Conservation (phyloP, 1,284 basidiomycete genomes). For the Fomitopsis palustris region DNA sequence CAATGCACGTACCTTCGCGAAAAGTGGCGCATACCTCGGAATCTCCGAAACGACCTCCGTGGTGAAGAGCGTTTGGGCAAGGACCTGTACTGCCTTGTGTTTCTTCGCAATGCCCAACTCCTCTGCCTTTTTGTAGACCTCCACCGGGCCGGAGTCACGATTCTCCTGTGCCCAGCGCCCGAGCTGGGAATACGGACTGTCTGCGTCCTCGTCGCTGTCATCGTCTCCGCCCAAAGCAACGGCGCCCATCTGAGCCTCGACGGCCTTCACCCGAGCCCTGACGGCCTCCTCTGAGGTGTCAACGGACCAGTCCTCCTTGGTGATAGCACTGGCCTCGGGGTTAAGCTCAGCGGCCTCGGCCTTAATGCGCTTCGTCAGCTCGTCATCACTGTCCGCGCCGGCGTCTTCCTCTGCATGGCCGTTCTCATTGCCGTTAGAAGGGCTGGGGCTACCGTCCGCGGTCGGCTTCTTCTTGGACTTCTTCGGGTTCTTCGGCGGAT, state of each 20-base stretch:
- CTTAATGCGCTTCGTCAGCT: constrained; percentile 80
- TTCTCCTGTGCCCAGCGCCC: constrained; percentile 88
- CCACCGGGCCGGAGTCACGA: constrained; percentile 35
- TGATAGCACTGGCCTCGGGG: constrained; percentile 48
- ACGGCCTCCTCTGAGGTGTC: constrained; percentile 93
- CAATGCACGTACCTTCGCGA: constrained; percentile 68
- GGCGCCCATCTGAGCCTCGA: constrained; percentile 65
- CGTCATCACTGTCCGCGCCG: constrained; percentile 72
- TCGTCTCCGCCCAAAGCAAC: constrained; percentile 69
- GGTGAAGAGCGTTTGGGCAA: constrained; percentile 88
- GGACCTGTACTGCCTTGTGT: constrained; percentile 86
- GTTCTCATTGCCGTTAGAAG: constrained; percentile 31
- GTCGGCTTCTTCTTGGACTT: constrained; percentile 65
- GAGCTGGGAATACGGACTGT: constrained; percentile 84
- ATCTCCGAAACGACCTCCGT: constrained; percentile 76
- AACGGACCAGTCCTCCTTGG: constrained; percentile 83
- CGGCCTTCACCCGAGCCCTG: constrained; percentile 77
- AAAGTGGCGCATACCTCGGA: constrained; percentile 67
- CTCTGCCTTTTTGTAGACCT: constrained; percentile 69
- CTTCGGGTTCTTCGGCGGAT: constrained; percentile 88
- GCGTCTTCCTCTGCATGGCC: constrained; percentile 44
- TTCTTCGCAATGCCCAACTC: constrained; percentile 95
- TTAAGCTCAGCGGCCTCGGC: constrained; percentile 81
- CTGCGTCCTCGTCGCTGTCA: constrained; percentile 83
- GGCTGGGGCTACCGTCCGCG: constrained; percentile 28